These are phyloP conservation scores for Apiotrichum laibachii DNA, from an alignment of 1,284 basidiomycete genomes.

Conservation along the genomic window DNA sequence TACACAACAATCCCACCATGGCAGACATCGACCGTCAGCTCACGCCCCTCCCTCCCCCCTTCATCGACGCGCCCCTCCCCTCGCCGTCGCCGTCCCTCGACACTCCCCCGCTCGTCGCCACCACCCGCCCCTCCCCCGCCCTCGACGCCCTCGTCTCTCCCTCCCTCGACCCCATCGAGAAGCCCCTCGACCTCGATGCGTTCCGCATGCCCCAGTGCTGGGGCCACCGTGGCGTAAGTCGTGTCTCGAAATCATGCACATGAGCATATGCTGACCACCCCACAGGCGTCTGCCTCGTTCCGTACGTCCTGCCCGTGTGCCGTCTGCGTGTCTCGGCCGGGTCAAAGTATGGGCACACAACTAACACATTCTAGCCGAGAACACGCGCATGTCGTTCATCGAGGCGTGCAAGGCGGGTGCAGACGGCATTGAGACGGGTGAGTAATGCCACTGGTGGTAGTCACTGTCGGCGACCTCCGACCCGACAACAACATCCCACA, in stretches of 20 bases:
- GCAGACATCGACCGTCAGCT: neutral
- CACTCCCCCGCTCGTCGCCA: slow-evolving; percentile 31
- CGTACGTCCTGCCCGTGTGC: slow-evolving; percentile 46
- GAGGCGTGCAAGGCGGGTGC: slow-evolving; percentile 89
- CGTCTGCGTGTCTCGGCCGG: slow-evolving; percentile 12
- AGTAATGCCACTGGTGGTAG: slow-evolving; percentile 65
- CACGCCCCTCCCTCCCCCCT: slow-evolving; percentile 2
- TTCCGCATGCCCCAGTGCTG: slow-evolving; percentile 66
- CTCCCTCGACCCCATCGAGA: slow-evolving; percentile 20
- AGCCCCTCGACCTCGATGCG: slow-evolving; percentile 21
- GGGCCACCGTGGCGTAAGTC: slow-evolving; percentile 87
- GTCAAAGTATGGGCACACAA: too few species aligned
- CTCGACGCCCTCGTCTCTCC: slow-evolving; percentile 33
- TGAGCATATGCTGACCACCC: slow-evolving; percentile 10
- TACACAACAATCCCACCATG: neutral
- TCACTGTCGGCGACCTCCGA: slow-evolving; percentile 74
- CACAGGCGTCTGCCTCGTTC: slow-evolving; percentile 75
- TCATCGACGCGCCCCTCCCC: neutral
- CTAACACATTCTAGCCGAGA: slow-evolving; percentile 59
- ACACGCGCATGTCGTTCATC: slow-evolving; percentile 87
- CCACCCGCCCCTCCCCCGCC: slow-evolving; percentile 28
- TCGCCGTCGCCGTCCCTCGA: neutral
- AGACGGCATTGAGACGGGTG: slow-evolving; percentile 85
- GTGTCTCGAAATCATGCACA: neutral
- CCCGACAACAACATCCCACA: neutral